Base-by-base conservation (phyloP, 1,284 basidiomycete species). In the Austropuccinia psidii region DNA sequence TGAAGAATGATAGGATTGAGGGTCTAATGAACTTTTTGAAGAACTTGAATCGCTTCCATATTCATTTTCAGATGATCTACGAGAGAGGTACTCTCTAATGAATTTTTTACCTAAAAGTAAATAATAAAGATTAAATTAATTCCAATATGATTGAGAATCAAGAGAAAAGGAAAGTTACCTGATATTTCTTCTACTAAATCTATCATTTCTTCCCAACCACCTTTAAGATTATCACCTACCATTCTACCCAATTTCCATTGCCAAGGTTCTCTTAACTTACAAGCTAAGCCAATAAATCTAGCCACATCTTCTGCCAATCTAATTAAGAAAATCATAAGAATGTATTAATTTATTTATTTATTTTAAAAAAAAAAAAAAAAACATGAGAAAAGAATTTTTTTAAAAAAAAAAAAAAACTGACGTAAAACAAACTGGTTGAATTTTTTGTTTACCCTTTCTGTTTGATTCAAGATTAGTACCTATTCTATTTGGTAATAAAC, bases 341-440 rank as follows among this genome's bases (percentile, higher is more conserved):
- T 8, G 24, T 15, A 52, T 15, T 15, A 13, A 27, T 27, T 9
- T 11, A 21, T 27, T 11, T 15, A 8, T 8, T 8, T 17, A 52
- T 9, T 9, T 9, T 8, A 52, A 9, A 9, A 15, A 52, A 52
- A 52, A 27, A 15, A 52, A 52, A 52, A 52, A 52, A 52, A 52
- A 8, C 24, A 9, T 15, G 35, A 27, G 55, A 33, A 31, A n/a
- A n/a, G n/a, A n/a, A n/a, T n/a, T n/a, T n/a, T n/a, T n/a, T 4
- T 58, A 4, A 35, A 35, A 35, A 35, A 62, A 29, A 31, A 9
- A 7, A 45, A 31, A 33, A 17, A 64, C 61, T 52, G 31, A 67
- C 65, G 65, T 67, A 45, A 67, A 50, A 31, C 65, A 67, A 41
- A 67, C 65, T 15, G 65, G 50, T 55, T 67, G 49, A 11, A 67